These are phyloP conservation scores for Pythium aristosporum DNA, from an alignment of 352 stramenopile genomes.

Conservation along the genomic window DNA sequence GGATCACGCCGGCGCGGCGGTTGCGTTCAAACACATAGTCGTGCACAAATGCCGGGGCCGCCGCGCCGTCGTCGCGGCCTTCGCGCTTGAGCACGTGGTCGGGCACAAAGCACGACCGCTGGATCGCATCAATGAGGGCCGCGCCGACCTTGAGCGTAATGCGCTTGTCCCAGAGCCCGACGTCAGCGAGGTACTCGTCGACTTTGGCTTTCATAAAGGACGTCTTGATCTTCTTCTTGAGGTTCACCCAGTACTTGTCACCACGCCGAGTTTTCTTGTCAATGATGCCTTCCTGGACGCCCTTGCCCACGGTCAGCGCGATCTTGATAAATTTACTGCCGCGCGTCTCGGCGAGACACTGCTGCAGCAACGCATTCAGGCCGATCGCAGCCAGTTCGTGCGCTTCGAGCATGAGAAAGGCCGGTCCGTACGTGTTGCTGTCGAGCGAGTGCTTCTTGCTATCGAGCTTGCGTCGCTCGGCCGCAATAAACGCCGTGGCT, in stretches of 20 bases:
- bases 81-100: conserved; percentile 34
- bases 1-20: conserved; percentile 75
- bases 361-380: conserved; percentile 76
- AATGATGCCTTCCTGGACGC: conserved; percentile 77
- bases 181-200: conserved; percentile 61
- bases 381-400: conserved; percentile 57
- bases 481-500: conserved; percentile 39
- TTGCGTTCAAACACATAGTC: conserved; percentile 82
- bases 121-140: conserved; percentile 73
- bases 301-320: conserved; percentile 70
- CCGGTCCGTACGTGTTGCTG: conserved; percentile 71
- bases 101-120: conserved; percentile 78
- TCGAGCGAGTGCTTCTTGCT: conserved; percentile 59
- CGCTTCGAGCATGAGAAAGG: conserved; percentile 54
- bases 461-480: conserved; percentile 54
- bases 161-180: conserved; percentile 85
- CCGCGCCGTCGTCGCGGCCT: conserved; percentile 26
- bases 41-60: conserved; percentile 63
- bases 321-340: conserved; percentile 84
- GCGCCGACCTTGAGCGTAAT: conserved; percentile 90
- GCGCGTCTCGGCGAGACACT: conserved; percentile 58
- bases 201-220: conserved; percentile 46
- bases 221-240: conserved; percentile 32
- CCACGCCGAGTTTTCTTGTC: conserved; percentile 43
- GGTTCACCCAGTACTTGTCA: conserved; percentile 28